Evolutionary conservation across 169 alveolate genomes (phyloP).

Genomic region (Cryptosporidium bovis): DNA sequence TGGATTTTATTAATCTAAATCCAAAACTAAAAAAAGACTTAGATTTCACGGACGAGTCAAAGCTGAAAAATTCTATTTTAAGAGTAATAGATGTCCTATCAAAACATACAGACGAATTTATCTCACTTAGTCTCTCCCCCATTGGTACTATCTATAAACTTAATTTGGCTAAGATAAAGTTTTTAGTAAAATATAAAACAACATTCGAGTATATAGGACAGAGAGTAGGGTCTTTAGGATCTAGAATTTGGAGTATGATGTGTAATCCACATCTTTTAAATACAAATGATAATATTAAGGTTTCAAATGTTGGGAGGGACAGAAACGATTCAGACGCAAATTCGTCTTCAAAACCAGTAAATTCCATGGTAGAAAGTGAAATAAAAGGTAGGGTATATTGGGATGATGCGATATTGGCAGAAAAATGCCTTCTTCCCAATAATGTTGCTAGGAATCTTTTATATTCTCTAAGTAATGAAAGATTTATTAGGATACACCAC

Average conservation of each 20-base stretch:
- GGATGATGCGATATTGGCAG: constrained; percentile 67
- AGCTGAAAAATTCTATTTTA: constrained; percentile 34
- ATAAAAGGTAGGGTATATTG: constrained; percentile 60
- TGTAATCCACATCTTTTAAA: constrained; percentile 42
- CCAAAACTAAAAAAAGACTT: constrained; percentile 18
- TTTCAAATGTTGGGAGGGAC: neutral
- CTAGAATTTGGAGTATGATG: constrained; percentile 75
- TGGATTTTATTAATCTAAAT: constrained; percentile 16
- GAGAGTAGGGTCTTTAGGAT: constrained; percentile 41
- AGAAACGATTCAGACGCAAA: neutral
- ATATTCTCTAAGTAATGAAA: constrained; percentile 56
- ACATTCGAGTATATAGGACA: constrained; percentile 40
- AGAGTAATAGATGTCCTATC: constrained; percentile 54
- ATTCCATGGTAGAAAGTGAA: constrained; percentile 6
- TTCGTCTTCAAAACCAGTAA: neutral
- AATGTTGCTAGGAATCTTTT: constrained; percentile 50
- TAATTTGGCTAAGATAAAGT: constrained; percentile 32
- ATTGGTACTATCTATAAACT: constrained; percentile 28
- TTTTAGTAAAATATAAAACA: constrained; percentile 31
- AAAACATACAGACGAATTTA: constrained; percentile 59
- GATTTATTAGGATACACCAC: constrained; percentile 54
- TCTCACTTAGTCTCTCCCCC: constrained; percentile 20
- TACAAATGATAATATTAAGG: constrained; percentile 30
- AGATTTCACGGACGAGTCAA: constrained; percentile 37
- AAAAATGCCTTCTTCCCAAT: constrained; percentile 52